Base-by-base conservation (phyloP, 768 basidiomycete species). In the Termitomyces sp. region DNA sequence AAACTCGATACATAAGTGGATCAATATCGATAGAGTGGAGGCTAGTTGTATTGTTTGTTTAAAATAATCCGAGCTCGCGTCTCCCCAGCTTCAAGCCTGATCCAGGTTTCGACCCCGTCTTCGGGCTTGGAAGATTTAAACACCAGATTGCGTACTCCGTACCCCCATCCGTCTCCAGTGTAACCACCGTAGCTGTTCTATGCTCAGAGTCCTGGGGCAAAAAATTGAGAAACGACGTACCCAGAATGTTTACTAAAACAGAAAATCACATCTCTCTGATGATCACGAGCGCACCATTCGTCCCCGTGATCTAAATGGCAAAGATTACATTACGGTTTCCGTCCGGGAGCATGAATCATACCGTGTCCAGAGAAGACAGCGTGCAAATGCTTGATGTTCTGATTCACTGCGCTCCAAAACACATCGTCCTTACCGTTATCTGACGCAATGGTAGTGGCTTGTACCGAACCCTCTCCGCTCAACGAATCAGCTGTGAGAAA, bases 231-330 rank as follows among this genome's bases (percentile, higher is more conserved):
- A 26, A 24, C 24, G 36, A 58, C 73, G 13, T 62, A 88, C 83
- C 88, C 88, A 1, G 87, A 86, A 66, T 90, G 89, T 67, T 90
- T 90, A 65, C 80, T 78, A 61, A 90, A 92, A 66, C 89, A 92
- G 68, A 90, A 88, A 0, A 87, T 79, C 9, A 87, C 78, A 42
- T 81, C 72, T 59, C 83, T 82, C 4, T 75, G 77, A 2, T 79
- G 78, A 59, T 89, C 86, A 18, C 86, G 81, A 8, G 80, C 80
- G 59, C 89, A 91, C 89, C 89, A 91, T 67, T 90, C 87, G 58
- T 90, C 79, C 1, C 89, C 89, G 61, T 91, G 89, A 66, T 87
- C 88, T 87, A 61, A 38, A 38, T 61, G 35, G 28, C 22, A 42
- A 16, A 13, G 1, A 48, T 36, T 8, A 42, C n/a, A 32, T 13